Base-by-base conservation (phyloP, 192 early-diverging fungal genomes). In the Linderina pennispora region DNA sequence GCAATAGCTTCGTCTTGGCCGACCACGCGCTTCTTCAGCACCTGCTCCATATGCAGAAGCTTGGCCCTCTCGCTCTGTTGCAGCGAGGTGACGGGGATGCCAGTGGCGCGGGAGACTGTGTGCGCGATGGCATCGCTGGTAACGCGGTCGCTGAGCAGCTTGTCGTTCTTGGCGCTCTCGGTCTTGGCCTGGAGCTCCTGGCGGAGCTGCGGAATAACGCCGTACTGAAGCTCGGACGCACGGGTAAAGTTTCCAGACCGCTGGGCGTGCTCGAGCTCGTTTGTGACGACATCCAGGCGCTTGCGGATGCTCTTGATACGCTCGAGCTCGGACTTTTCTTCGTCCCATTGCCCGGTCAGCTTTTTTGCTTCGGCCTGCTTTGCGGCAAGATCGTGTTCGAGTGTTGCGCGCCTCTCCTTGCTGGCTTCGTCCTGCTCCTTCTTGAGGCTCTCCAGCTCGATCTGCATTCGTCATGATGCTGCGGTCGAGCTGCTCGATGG, bases 171-270 rank as follows among this genome's bases (percentile, higher is more conserved):
- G 5, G 74, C 57, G 32, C 55, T 56, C 9, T 69, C 62, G 45
- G 78, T 74, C 20, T 75, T 62, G n/a, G 78, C 75, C 19, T 75
- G 70, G 17, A 88, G 51, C 39, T 86, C 65, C 11, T 80, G 72
- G 45, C 85, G 85, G 39, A 90, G 62, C 35, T 76, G 64, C 13
- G 88, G 88, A 41, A 90, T 86, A 10, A 83, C 66, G 34, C 88
- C 88, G 43, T 88, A 90, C 20, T 81, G 81, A 22, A 90, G 72
- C 57, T 90, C 88, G 3, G 83, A 83, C 0, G 88, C 88, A 4
- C 75, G 45, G 19, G 74, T 71, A 33, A 86, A 88, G 50, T 90
- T 83, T 8, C 88, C 88, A 13, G 62, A 51, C 36, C 88, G 65
- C 60, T 87, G 86, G 22, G 85, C 81, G 16, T 74, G 42, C 47